Percentiles rank a stretch among this genome's conserved stretches.
Evolutionary conservation across 2,329 filamentous ascomycete species (phyloP).

Genomic region (Hirsutella minnesotensis): DNA sequence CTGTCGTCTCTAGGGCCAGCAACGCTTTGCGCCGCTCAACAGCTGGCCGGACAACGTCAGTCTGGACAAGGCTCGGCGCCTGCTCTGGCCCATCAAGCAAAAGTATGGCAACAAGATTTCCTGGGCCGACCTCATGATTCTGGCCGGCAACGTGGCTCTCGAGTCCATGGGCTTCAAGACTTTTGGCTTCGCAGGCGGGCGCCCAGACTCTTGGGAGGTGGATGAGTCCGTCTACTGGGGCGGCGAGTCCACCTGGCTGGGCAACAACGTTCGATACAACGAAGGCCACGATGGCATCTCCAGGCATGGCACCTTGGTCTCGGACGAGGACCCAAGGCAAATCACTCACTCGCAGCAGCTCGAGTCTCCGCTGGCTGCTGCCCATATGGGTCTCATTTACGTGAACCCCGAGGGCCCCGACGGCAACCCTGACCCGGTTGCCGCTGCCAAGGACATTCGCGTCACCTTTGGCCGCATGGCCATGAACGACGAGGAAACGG

Average conservation of each 20-base stretch:
- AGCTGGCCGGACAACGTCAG: constrained; percentile 69
- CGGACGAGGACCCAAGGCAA: constrained; percentile 24
- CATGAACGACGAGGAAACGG: constrained; percentile 75
- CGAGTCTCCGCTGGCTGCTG: constrained; percentile 54
- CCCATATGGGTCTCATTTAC: constrained; percentile 66
- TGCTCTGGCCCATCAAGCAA: constrained; percentile 73
- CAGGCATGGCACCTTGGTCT: constrained; percentile 18
- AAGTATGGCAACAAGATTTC: constrained; percentile 78
- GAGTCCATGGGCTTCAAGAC: constrained; percentile 67
- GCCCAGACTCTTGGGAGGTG: constrained; percentile 61
- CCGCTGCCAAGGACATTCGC: constrained; percentile 60
- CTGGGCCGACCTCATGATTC: constrained; percentile 62
- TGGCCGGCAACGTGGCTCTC: constrained; percentile 65
- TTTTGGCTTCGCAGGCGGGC: constrained; percentile 63
- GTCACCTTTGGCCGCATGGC: constrained; percentile 68
- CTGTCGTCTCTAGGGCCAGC: constrained; percentile 40
- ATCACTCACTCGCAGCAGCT: constrained; percentile 50
- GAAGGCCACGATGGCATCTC: constrained; percentile 31
- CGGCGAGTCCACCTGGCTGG: constrained; percentile 61
- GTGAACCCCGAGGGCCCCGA: constrained; percentile 73
- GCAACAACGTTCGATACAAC: constrained; percentile 60
- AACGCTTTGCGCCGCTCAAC: constrained; percentile 72
- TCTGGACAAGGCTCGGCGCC: constrained; percentile 69
- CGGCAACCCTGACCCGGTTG: constrained; percentile 56
- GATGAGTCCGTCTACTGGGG: constrained; percentile 73